These are phyloP conservation scores for Botrytis squamosa DNA, from an alignment of 2,329 filamentous ascomycete genomes.

Conservation along the genomic window DNA sequence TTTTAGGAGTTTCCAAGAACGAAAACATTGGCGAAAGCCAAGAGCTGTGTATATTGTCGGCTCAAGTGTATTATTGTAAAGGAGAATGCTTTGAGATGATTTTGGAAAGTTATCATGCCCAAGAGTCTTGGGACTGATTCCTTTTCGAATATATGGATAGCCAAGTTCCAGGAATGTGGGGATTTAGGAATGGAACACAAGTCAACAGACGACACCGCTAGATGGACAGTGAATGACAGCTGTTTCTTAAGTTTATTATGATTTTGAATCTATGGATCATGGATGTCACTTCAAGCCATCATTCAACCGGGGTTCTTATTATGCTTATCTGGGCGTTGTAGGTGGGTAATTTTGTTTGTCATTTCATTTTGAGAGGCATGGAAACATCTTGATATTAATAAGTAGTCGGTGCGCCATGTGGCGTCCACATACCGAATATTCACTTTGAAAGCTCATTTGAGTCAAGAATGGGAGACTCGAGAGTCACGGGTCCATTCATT, in stretches of 20 bases:
- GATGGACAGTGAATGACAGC: background rate
- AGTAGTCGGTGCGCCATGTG: slow-evolving; percentile 1
- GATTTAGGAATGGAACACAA: background rate
- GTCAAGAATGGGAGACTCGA: background rate
- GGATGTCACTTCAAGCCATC: background rate
- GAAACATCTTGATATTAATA: background rate
- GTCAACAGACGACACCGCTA: background rate
- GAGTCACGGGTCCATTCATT: background rate
- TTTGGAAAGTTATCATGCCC: background rate
- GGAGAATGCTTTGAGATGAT: background rate
- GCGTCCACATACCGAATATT: background rate
- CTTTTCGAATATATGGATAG: background rate
- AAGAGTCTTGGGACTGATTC: slow-evolving; percentile 1
- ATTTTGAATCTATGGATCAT: background rate
- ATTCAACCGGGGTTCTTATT: background rate
- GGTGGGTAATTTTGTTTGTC: background rate
- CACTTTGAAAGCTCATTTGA: background rate
- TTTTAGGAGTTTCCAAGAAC: background rate
- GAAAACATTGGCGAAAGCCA: background rate
- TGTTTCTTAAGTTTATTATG: background rate
- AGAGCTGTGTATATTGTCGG: background rate
- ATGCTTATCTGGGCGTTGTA: background rate
- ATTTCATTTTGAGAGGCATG: background rate
- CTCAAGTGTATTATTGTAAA: background rate
- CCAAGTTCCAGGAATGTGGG: background rate